A percentile compares a stretch with the other conserved stretches of the same genome.
Evolutionary conservation across 306 rosid species (phyloP).

Genomic region (Medicago ruthenica): DNA sequence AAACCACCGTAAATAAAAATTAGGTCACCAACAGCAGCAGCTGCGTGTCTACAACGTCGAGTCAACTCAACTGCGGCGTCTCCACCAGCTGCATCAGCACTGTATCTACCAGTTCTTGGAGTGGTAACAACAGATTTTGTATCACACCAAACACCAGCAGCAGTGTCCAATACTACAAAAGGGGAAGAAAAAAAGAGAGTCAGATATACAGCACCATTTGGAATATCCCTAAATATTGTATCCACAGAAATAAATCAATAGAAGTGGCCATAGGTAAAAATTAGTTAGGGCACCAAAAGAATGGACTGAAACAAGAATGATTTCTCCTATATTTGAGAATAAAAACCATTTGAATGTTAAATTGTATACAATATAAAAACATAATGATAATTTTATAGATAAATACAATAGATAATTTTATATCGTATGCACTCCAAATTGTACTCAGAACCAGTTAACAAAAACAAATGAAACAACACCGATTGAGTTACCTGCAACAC

Average conservation of each 20-base stretch:
- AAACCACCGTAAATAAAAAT: conserved; percentile 97
- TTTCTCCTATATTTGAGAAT: conserved; percentile 6
- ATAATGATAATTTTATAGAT: no score
- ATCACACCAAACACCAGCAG: conserved; percentile 99
- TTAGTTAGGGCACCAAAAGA: conserved; percentile 13
- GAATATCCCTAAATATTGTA: conserved; percentile 18
- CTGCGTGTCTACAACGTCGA: conserved; percentile 99
- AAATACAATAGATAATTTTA: conserved; percentile 1
- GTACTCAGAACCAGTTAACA: conserved; percentile 15
- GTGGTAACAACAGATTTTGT: conserved; percentile 92
- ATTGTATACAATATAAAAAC: background rate
- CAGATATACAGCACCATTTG: conserved; percentile 36
- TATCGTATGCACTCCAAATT: conserved; percentile 30
- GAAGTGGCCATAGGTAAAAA: background rate
- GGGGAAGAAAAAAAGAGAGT: conserved; percentile 13
- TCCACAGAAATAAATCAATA: conserved; percentile 25
- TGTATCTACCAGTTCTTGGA: conserved; percentile 96
- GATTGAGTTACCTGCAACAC: conserved; percentile 90
- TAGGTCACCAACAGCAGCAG: conserved; percentile 97
- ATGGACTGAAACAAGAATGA: background rate
- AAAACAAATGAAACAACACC: conserved; percentile 28
- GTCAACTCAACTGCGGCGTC: conserved; percentile 98
- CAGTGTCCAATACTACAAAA: conserved; percentile 92
- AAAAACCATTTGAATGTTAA: background rate
- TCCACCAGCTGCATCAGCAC: conserved; percentile 99